Conservation (phyloP, 2,329 filamentous ascomycete genomes). For the Hypomyces perniciosus region DNA sequence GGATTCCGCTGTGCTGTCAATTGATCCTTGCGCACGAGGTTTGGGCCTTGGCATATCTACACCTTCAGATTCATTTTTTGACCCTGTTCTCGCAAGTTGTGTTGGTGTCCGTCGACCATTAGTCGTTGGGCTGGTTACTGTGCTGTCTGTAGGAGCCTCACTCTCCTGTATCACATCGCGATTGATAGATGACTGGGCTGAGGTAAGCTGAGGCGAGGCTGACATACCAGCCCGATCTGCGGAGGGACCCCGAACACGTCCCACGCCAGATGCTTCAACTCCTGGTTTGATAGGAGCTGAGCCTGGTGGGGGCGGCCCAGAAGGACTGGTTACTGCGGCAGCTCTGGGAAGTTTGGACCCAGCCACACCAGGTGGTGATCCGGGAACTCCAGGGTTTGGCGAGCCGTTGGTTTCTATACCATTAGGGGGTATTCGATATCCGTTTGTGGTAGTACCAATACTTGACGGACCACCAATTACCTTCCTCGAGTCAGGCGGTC, state of each 20-base stretch:
- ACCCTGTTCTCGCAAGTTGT: conserved; percentile 36
- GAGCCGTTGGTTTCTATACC: conserved; percentile 29
- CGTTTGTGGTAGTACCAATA: conserved; percentile 36
- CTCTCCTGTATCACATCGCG: conserved; percentile 33
- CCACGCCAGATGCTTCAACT: conserved; percentile 34
- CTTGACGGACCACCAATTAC: conserved; percentile 33
- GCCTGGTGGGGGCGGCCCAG: conserved; percentile 50
- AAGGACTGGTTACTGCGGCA: conserved; percentile 28
- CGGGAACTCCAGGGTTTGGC: conserved; percentile 24
- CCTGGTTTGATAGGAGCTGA: conserved; percentile 45
- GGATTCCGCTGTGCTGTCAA: conserved; percentile 62
- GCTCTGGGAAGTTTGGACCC: conserved; percentile 33
- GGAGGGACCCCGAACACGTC: conserved; percentile 44
- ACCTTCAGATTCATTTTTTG: conserved; percentile 30
- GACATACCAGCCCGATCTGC: conserved; percentile 36
- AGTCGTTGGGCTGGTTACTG: conserved; percentile 21
- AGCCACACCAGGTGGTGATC: conserved; percentile 13
- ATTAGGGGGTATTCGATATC: conserved; percentile 33
- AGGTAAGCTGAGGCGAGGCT: conserved; percentile 30
- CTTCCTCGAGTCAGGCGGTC: conserved; percentile 45
- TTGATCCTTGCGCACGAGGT: conserved; percentile 50
- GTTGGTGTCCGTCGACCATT: conserved; percentile 62
- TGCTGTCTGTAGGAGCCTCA: conserved; percentile 34
- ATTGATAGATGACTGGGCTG: conserved; percentile 36
- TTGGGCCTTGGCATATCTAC: conserved; percentile 29